Base-by-base conservation (phyloP, 352 stramenopile species). In the Phytophthora fragariae region DNA sequence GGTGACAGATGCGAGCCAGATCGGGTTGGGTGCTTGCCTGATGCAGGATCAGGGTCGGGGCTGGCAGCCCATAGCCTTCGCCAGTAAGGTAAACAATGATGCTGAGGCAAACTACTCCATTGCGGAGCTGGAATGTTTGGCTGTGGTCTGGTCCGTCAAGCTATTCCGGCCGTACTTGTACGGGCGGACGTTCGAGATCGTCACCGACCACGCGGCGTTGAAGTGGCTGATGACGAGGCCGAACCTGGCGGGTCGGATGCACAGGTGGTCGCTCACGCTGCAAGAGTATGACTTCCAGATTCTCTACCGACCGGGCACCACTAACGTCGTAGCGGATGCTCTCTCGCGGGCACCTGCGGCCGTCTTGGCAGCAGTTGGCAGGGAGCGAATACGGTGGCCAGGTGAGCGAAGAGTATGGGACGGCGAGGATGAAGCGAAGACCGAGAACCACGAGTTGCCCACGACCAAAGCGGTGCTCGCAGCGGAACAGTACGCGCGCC, bases 121-220 rank as follows among this genome's bases (percentile, higher is more conserved):
- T 59, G 73, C 27, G 27, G 3, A 31, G 27, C 3, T 31, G 27
- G 27, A 31, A 52, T 0, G 57, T 77, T 73, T 68, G 3, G 70
- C 61, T 11, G 60, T 75, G 21, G 58, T 69, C 6, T 81, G 75
- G 65, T 53, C 70, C 1, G 50, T 81, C 0, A 57, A 76, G 58
- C 35, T 68, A 2, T 76, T 81, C 27, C 44, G 74, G 14, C 65
- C 70, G 0, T 75, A 75, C 19, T 5, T 75, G 8, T 76, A 75
- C 21, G 74, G 70, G 1, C 47, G 55, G 11, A 10, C 6, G 6
- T 78, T 78, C 58, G 17, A 17, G 8, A 39, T 81, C 3, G 41
- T 71, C 9, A 81, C 75, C 0, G 65, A 81, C 17, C 65, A 81
- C 15, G 10, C 53, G 3, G 53, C 29, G 12, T 46, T 31, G 3